Conservation (phyloP, 345 rosid species). For the Theobroma cacao region DNA sequence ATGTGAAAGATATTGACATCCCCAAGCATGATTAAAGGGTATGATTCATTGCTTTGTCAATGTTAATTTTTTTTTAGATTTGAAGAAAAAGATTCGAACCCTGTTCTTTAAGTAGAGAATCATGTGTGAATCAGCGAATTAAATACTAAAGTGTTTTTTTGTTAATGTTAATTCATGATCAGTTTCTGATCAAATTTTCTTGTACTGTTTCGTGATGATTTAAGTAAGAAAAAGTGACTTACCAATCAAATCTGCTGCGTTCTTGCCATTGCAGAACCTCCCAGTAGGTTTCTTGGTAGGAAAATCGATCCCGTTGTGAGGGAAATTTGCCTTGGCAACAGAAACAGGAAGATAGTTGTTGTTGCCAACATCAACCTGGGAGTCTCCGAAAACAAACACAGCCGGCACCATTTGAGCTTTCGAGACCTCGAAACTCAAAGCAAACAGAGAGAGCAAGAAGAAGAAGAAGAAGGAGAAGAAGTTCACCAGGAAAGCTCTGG, state of each 20-base stretch:
- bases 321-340: conserved; percentile 42
- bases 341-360: conserved; percentile 43
- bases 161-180: no score
- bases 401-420: conserved; percentile 36
- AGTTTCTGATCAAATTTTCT: no score
- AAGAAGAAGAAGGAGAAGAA: neutral
- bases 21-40: no score
- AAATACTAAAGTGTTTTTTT: no score
- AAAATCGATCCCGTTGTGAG: conserved; percentile 52
- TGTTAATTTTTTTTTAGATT: no score
- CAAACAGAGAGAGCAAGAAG: neutral
- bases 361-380: conserved; percentile 57
- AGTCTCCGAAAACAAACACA: conserved; percentile 54
- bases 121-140: no score
- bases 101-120: no score
- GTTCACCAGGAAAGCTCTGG: neutral
- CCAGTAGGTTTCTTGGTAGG: conserved; percentile 47
- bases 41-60: no score
- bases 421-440: neutral
- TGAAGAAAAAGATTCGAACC: no score
- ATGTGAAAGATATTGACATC: no score
- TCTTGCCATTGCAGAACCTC: conserved; percentile 59
- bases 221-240: no score
- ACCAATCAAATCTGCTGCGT: conserved; percentile 14
- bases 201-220: no score